A percentile compares a stretch with the other conserved stretches of the same genome.
Evolutionary conservation across 2,329 filamentous ascomycete genomes (phyloP).

Genomic region (Pseudopyrenochaeta lycopersici): DNA sequence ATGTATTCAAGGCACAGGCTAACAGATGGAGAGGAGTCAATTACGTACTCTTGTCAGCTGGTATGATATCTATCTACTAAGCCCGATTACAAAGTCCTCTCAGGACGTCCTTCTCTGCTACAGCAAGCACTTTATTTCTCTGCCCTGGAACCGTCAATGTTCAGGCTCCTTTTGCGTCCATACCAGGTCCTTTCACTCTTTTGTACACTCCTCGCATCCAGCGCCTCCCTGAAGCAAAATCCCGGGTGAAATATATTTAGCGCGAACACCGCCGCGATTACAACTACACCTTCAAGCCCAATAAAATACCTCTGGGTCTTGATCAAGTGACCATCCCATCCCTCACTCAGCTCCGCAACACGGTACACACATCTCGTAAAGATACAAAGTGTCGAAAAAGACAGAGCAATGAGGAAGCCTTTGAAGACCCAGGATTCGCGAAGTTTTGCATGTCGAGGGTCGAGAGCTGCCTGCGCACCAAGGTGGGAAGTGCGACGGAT

Average conservation of each 20-base stretch:
- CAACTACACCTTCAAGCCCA: conserved; percentile 48
- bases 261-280: conserved; percentile 42
- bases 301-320: conserved; percentile 50
- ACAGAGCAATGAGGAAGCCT: conserved; percentile 64
- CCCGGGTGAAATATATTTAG: conserved; percentile 49
- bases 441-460: conserved; percentile 34
- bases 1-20: no score
- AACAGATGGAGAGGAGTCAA: no score
- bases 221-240: conserved; percentile 46
- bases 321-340: conserved; percentile 70
- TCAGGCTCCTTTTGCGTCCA: conserved; percentile 21
- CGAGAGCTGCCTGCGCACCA: conserved; percentile 32
- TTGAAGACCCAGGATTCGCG: conserved; percentile 56
- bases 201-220: conserved; percentile 17
- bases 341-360: conserved; percentile 70
- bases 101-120: no score
- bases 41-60: no score
- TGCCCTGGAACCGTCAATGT: not conserved
- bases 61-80: no score
- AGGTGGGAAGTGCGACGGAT: conserved; percentile 25
- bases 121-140: conserved; percentile 16
- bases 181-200: conserved; percentile 20
- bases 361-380: conserved; percentile 72
- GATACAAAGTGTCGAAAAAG: conserved; percentile 68
- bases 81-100: no score